phyloP scores from a whole-genome alignment of 2,329 filamentous ascomycete genomes.

The Phoma sp. region DNA sequence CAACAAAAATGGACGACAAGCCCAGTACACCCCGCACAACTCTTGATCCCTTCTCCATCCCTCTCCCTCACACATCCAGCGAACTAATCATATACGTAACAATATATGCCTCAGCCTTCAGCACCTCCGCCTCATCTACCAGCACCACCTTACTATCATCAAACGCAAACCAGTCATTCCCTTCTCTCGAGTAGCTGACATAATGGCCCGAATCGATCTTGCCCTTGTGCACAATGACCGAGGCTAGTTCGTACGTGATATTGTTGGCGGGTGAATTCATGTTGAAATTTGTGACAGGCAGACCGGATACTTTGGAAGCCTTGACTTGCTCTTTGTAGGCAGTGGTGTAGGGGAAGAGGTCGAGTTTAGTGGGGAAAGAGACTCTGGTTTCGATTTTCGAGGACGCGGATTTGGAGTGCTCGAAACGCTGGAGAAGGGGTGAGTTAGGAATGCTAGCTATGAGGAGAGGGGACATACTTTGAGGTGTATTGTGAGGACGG shows the following conservation, averaged over 20 bases:
- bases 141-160: conserved; percentile 92
- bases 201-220: conserved; percentile 94
- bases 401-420: conserved; percentile 75
- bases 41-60: no score
- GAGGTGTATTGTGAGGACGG: conserved; percentile 88
- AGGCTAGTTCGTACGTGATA: conserved; percentile 84
- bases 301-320: conserved; percentile 47
- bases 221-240: conserved; percentile 90
- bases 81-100: conserved; percentile 71
- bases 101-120: conserved; percentile 85
- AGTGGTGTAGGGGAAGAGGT: conserved; percentile 89
- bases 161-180: conserved; percentile 91
- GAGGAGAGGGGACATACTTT: conserved; percentile 65
- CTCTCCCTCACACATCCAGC: conserved; percentile 24
- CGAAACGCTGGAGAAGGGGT: conserved; percentile 63
- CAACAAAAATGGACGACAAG: no score
- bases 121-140: conserved; percentile 82
- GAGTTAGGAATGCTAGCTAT: conserved; percentile 17
- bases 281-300: conserved; percentile 38
- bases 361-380: conserved; percentile 82
- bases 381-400: conserved; percentile 89
- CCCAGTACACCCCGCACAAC: no score
- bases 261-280: conserved; percentile 50
- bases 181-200: conserved; percentile 84
- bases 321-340: conserved; percentile 51